These are phyloP conservation scores for Adiantum capillusveneris DNA, from an alignment of 75 land plant species.

Conservation along the genomic window DNA sequence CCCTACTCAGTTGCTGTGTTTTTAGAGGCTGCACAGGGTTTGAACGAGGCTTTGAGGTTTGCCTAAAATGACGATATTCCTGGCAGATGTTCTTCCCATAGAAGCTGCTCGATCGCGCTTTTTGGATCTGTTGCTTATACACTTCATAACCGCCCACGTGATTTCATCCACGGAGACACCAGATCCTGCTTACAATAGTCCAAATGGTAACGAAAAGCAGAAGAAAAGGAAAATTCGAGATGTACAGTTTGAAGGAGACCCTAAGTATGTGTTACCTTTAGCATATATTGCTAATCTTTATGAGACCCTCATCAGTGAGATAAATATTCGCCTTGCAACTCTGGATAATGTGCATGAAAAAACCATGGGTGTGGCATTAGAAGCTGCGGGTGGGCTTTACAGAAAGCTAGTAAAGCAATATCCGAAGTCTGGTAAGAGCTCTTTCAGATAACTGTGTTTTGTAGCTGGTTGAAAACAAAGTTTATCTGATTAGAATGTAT, in stretches of 20 bases:
- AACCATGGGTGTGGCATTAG: constrained; percentile 96
- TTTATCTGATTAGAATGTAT: too few relatives aligned
- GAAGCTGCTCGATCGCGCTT: constrained; percentile 87
- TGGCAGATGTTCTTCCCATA: constrained; percentile 81
- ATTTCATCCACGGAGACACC: constrained; percentile 51
- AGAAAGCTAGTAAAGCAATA: constrained; percentile 84
- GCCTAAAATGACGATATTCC: background rate
- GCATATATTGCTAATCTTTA: constrained; percentile 97
- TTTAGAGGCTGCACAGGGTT: background rate
- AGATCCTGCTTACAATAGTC: constrained; percentile 42
- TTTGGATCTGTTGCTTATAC: constrained; percentile 73
- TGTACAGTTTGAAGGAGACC: constrained; percentile 83
- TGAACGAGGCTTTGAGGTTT: background rate
- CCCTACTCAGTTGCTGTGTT: background rate
- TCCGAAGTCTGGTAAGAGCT: constrained; percentile 64
- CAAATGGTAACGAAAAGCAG: constrained; percentile 57
- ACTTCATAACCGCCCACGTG: constrained; percentile 62
- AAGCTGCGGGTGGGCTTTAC: constrained; percentile 99
- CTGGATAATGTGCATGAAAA: constrained; percentile 86
- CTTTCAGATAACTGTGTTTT: too few relatives aligned
- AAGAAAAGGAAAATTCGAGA: constrained; percentile 78
- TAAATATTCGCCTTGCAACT: constrained; percentile 69
- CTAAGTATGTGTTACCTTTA: constrained; percentile 82
- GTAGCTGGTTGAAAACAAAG: too few relatives aligned
- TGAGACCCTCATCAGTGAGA: constrained; percentile 82